Evolutionary conservation across 495 filamentous ascomycete species (phyloP).

Genomic region (Xylaria telfairii): DNA sequence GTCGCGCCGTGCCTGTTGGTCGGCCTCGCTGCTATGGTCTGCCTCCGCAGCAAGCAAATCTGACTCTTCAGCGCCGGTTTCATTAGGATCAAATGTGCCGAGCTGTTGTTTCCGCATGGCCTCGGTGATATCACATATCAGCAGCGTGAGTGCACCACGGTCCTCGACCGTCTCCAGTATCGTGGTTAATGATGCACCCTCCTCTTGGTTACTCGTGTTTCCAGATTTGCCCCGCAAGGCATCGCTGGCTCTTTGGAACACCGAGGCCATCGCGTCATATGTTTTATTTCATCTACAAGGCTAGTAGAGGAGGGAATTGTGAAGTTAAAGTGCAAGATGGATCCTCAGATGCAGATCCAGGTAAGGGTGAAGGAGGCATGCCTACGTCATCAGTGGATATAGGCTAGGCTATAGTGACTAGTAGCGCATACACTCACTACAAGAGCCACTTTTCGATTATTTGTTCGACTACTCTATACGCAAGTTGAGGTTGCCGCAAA

Average conservation of each 20-base stretch:
- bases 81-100: constrained; percentile 46
- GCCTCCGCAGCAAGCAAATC: constrained; percentile 25
- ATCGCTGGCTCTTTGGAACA: constrained; percentile 35
- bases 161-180: constrained; percentile 44
- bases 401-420: neutral
- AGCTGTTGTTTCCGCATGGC: constrained; percentile 47
- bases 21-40: constrained; percentile 31
- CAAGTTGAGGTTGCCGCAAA: no score
- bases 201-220: constrained; percentile 25
- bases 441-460: neutral
- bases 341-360: neutral
- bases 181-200: constrained; percentile 36
- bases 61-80: constrained; percentile 27
- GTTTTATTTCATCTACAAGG: neutral
- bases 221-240: constrained; percentile 25
- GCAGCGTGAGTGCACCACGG: constrained; percentile 40
- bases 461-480: no score
- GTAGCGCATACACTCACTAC: neutral
- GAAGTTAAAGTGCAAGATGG: neutral
- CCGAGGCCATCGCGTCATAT: constrained; percentile 27
- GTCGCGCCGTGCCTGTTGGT: constrained; percentile 31
- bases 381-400: constrained; percentile 17
- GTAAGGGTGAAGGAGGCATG: neutral
- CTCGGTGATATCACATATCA: constrained; percentile 48
- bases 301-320: neutral